Evolutionary conservation across 352 stramenopile species (phyloP).

Genomic region (Lagenidium sp.): DNA sequence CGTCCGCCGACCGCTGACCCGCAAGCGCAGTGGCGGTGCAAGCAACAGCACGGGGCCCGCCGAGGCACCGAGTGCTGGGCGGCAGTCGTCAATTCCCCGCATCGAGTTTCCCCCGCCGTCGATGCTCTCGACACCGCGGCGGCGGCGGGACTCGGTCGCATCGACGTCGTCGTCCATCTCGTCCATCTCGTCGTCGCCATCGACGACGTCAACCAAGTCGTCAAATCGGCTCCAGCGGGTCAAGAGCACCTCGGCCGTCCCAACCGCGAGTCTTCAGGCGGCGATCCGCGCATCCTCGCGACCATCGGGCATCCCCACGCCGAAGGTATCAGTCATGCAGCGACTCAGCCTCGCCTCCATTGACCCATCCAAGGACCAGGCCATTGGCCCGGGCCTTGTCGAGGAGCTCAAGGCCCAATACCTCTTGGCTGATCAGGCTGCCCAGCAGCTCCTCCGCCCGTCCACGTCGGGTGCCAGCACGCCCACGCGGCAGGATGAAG

Average conservation of each 20-base stretch:
- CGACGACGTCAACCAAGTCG: conserved; percentile 6
- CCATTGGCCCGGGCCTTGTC: conserved; percentile 14
- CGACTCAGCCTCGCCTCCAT: conserved; percentile 10
- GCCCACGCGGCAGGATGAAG: conserved; percentile 30
- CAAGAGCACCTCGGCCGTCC: neutral
- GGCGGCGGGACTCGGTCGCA: conserved; percentile 12
- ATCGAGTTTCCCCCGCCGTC: too few relatives aligned
- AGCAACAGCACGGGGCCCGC: too few relatives aligned
- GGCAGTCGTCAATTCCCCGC: too few relatives aligned
- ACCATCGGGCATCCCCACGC: conserved; percentile 7
- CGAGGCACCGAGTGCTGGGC: too few relatives aligned
- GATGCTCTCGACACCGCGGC: neutral
- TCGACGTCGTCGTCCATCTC: conserved; percentile 13
- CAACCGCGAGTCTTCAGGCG: neutral
- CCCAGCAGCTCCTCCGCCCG: conserved; percentile 51
- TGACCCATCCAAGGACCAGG: conserved; percentile 7
- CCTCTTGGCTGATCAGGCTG: conserved; percentile 42
- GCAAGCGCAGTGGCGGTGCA: conserved; percentile 2
- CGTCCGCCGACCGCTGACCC: conserved; percentile 9
- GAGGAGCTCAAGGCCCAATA: conserved; percentile 65
- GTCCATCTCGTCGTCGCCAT: conserved; percentile 14
- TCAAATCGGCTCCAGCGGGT: too few relatives aligned
- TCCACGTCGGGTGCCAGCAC: conserved; percentile 8
- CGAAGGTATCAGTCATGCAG: conserved; percentile 12
- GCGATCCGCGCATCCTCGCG: neutral